These are phyloP conservation scores for Haplosporangium gracile DNA, from an alignment of 192 early-diverging fungal genomes.

Conservation along the genomic window DNA sequence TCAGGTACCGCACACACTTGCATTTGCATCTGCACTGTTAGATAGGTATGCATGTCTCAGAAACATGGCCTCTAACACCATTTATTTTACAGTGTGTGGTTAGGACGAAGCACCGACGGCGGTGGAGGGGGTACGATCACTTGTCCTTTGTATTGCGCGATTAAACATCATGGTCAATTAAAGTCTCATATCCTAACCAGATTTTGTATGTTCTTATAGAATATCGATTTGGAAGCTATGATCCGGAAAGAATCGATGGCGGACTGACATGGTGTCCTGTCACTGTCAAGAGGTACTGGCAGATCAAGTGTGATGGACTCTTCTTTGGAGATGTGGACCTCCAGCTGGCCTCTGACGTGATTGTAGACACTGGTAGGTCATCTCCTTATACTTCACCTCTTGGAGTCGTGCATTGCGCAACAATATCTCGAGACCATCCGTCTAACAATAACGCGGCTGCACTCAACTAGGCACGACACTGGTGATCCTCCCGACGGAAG, in stretches of 20 bases:
- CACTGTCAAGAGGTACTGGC: constrained; percentile 72
- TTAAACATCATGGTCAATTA: not conserved
- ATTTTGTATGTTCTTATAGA: constrained; percentile 8
- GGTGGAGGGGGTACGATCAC: constrained; percentile 60
- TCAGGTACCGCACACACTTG: constrained; percentile 30
- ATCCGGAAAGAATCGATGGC: constrained; percentile 53
- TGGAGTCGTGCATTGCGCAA: not conserved
- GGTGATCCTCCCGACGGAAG: constrained; percentile 59
- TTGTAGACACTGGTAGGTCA: constrained; percentile 62
- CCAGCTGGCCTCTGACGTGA: constrained; percentile 30
- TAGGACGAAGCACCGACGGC: constrained; percentile 58
- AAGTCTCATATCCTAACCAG: not conserved
- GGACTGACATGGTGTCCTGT: constrained; percentile 61
- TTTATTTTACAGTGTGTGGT: constrained; percentile 63
- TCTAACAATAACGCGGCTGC: not conserved
- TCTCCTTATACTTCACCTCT: not conserved
- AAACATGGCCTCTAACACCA: not conserved
- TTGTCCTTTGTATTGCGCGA: not conserved
- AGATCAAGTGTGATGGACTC: constrained; percentile 54
- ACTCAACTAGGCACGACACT: constrained; percentile 60
- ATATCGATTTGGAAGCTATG: constrained; percentile 67
- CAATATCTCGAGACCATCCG: not conserved
- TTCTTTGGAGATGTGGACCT: constrained; percentile 43
- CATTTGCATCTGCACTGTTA: not conserved
- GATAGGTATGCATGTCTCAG: no score